Evolutionary conservation across 192 early-diverging fungal species (phyloP).

Genomic region (Podila verticillata): DNA sequence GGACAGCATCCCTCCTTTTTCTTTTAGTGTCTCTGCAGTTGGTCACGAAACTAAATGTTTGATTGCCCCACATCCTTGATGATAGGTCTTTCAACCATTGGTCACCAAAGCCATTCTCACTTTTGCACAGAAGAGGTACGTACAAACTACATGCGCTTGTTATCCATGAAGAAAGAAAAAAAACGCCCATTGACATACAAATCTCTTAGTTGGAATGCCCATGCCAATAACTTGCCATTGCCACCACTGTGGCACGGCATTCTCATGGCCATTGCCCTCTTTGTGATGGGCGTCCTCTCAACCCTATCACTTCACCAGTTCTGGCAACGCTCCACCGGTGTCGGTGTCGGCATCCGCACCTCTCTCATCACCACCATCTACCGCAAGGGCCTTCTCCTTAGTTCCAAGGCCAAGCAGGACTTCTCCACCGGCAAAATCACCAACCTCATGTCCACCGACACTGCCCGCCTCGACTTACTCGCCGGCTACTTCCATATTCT

Average conservation of each 20-base stretch:
- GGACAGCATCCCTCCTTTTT: conserved; percentile 4
- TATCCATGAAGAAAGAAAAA: too few species aligned
- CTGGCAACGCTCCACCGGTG: conserved; percentile 54
- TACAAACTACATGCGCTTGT: not conserved
- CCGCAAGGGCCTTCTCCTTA: conserved; percentile 59
- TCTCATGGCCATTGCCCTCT: conserved; percentile 48
- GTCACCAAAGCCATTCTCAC: conserved; percentile 44
- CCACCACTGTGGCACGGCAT: conserved; percentile 48
- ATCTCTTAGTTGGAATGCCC: conserved; percentile 7
- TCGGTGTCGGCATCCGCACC: conserved; percentile 55
- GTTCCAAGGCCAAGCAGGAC: conserved; percentile 57
- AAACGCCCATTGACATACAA: conserved; percentile 1
- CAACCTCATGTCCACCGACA: conserved; percentile 80
- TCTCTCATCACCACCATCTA: conserved; percentile 59
- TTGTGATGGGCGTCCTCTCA: conserved; percentile 51
- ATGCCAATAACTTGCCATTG: not conserved
- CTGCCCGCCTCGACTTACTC: conserved; percentile 55
- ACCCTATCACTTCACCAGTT: conserved; percentile 52
- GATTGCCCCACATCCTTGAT: not conserved
- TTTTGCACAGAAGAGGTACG: conserved; percentile 34
- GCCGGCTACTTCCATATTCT: conserved; percentile 56
- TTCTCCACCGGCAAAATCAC: conserved; percentile 72
- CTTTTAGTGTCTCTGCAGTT: too few species aligned
- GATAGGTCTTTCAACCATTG: conserved; percentile 41
- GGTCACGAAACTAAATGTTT: not conserved